Base-by-base conservation (phyloP, 805 yeast species). In the Jamesozyma piceae region DNA sequence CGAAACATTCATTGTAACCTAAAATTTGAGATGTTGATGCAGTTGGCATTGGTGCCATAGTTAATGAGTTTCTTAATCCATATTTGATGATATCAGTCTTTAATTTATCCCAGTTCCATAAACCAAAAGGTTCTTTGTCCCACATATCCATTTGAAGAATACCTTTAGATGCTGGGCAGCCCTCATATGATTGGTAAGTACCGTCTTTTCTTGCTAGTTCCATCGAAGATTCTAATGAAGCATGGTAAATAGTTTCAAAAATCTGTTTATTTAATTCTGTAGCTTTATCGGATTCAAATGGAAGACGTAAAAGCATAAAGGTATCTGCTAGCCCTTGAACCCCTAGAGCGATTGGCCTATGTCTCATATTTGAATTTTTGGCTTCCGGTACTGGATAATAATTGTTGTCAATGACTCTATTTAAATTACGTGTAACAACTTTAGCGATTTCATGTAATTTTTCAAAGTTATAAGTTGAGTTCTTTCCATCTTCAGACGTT, bases 41-140 rank as follows among this genome's bases (percentile, higher is more conserved):
- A 10, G 97, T 89, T 18, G 97, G 97, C 97, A 89, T 89, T 39
- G 95, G 92, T 0, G 92, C 96, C 20, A 89, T 89, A 13, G 88
- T 63, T 40, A 89, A 65, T 2, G 97, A 89, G 66, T 89, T 89
- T 55, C 97, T 70, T 29, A 89, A 54, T 22, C 97, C 97, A 53
- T 75, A 59, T 75, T 64, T 61, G 29, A 65, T 63, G 45, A 90
- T 69, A 32, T 73, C 66, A 8, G 63, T 64, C 61, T 81, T 86
- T 51, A 86, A 63, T 1, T 57, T 49, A 49, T 76, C 82, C 97
- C 97, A 89, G 54, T 89, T 94, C 67, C 88, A 89, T 47, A 86
- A 67, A 22, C 72, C 76, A 9, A 85, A 66, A 28, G 97, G 97
- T 44, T 79, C 74, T 26, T 68, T 75, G 46, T 73, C 69, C 97